These are phyloP conservation scores for Metschnikowia lunata DNA, from an alignment of 805 yeast genomes.

Conservation along the genomic window DNA sequence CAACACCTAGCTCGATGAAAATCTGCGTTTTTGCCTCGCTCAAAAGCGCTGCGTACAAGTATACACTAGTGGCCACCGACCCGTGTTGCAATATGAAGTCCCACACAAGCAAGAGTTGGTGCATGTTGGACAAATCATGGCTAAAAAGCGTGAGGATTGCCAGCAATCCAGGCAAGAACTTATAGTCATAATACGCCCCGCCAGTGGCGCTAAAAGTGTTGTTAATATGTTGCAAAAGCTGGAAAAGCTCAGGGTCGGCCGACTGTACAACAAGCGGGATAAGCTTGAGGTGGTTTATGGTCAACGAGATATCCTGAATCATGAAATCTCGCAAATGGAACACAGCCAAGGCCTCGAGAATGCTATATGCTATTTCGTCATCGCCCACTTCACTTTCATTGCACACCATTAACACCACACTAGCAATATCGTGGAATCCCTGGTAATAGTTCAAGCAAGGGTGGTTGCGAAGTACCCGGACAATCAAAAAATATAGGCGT, in stretches of 20 bases:
- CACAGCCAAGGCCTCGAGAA: slow-evolving; percentile 55
- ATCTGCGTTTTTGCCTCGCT: slow-evolving; percentile 43
- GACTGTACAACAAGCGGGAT: slow-evolving; percentile 57
- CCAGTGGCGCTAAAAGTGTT: slow-evolving; percentile 21
- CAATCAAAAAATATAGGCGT: slow-evolving; percentile 42
- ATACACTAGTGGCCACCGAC: slow-evolving; percentile 51
- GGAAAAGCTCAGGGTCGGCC: slow-evolving; percentile 45
- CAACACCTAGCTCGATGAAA: slow-evolving; percentile 20
- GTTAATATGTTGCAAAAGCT: slow-evolving; percentile 36
- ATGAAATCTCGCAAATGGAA: slow-evolving; percentile 77
- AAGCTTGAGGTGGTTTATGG: slow-evolving; percentile 60
- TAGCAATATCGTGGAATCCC: slow-evolving; percentile 87
- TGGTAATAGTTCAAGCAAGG: slow-evolving; percentile 77
- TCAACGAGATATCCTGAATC: slow-evolving; percentile 63
- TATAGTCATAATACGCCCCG: slow-evolving; percentile 32
- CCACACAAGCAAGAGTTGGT: slow-evolving; percentile 56
- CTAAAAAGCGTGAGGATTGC: slow-evolving; percentile 73
- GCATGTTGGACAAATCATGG: slow-evolving; percentile 56
- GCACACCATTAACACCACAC: slow-evolving; percentile 57
- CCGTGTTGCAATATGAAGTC: slow-evolving; percentile 59
- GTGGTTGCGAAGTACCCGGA: slow-evolving; percentile 52
- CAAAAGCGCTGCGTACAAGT: slow-evolving; percentile 58
- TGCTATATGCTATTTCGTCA: slow-evolving; percentile 33
- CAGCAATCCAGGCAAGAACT: slow-evolving; percentile 58
- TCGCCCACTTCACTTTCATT: slow-evolving; percentile 15